Base-by-base conservation (phyloP, 331 rosid species). In the Stylosanthes scabra region DNA sequence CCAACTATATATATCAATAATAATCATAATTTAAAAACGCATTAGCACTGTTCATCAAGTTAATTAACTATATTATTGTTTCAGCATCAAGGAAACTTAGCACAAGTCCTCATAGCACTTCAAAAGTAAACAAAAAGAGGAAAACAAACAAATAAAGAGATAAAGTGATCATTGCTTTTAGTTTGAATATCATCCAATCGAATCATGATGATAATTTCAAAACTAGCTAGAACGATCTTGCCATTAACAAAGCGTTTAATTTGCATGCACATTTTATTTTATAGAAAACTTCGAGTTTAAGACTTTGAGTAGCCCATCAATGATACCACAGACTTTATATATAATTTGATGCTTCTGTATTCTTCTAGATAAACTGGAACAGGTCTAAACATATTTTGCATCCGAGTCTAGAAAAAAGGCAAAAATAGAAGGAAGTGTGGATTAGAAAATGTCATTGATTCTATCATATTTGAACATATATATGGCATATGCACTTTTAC, bases 211-310 rank as follows among this genome's bases (percentile, higher is more conserved):
- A 71, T 59, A 2, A 63, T 62, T 56, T 29, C 60, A 63, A 70
- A 75, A 52, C 59, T 66, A 71, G 60, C 64, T 60, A 70, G 47
- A 58, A 64, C 66, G 54, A 15, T 10, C 51, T 16, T 40, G 12
- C 20, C 28, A 8, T 56, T 62, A 74, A 28, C 46, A 39, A 60
- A 44, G 51, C 28, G 11, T 20, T 20, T 20, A 20, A 20, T 20
- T 7, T 54, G 65, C 70, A 39, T 37, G 71, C 31, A 49, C 42
- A 68, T 34, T n/a, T n/a, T n/a, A 7, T 11, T 16, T 46, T 42
- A 62, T 47, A 63, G 55, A 39, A 82, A 68, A 47, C 58, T 13
- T 68, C 44, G 59, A 39, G 77, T n/a, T 46, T 29, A 69, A 73
- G 70, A 49, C 31, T 31, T 31, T 2, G n/a, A 70, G 42, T 13